Conservation (phyloP, 1,139 yeast species). For the Arxiozyma telluris region DNA sequence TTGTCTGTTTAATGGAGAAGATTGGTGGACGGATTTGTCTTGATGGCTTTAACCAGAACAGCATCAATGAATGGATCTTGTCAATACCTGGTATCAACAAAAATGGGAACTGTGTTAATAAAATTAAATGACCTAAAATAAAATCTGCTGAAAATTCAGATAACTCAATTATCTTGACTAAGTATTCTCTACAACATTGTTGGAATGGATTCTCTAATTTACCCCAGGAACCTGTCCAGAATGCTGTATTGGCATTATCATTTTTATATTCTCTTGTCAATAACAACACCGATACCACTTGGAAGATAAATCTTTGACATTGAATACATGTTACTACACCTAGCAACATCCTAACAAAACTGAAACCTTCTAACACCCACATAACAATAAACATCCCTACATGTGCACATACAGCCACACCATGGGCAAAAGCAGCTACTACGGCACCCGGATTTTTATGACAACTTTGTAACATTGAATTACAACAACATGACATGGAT, state of each 20-base stretch:
- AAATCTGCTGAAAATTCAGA: constrained; percentile 97
- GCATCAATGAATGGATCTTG: constrained; percentile 96
- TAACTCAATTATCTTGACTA: constrained; percentile 87
- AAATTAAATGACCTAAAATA: constrained; percentile 76
- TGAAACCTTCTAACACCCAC: constrained; percentile 97
- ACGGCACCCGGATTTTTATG: constrained; percentile 98
- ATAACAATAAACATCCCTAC: constrained; percentile 80
- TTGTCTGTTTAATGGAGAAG: constrained; percentile 92
- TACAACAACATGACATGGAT: constrained; percentile 90
- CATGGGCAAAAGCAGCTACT: constrained; percentile 95
- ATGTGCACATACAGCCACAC: constrained; percentile 80
- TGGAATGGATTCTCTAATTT: constrained; percentile 52
- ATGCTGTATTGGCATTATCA: constrained; percentile 92
- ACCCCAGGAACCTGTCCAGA: constrained; percentile 99
- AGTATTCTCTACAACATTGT: constrained; percentile 92
- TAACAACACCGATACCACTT: constrained; percentile 66
- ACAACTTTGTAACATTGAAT: constrained; percentile 89
- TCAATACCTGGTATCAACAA: constrained; percentile 81
- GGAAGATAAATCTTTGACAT: constrained; percentile 81
- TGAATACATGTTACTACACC: constrained; percentile 82
- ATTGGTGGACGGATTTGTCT: constrained; percentile 98
- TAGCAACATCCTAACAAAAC: constrained; percentile 74
- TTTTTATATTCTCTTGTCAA: constrained; percentile 96
- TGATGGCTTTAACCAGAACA: constrained; percentile 97
- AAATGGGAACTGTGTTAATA: constrained; percentile 84